Percentiles rank a stretch among this genome's conserved stretches.
Evolutionary conservation across 1,284 basidiomycete species (phyloP).

Genomic region (Agaricales sp.): DNA sequence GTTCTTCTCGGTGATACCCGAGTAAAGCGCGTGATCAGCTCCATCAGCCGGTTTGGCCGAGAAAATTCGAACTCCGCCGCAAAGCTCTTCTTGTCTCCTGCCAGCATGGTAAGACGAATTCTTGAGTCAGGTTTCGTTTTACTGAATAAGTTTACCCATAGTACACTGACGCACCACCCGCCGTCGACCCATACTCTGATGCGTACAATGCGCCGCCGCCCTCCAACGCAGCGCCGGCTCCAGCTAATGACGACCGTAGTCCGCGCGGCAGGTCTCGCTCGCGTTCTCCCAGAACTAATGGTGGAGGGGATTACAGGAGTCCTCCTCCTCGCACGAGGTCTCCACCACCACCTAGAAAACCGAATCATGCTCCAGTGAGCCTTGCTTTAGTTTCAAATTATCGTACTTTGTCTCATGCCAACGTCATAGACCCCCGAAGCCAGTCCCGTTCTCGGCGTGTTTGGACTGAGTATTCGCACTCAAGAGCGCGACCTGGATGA

Average conservation of each 20-base stretch:
- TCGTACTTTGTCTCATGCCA: slow-evolving; percentile 25
- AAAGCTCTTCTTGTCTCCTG: slow-evolving; percentile 6
- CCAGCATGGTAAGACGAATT: slow-evolving; percentile 5
- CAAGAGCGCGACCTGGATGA: slow-evolving; percentile 90
- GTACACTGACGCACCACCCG: slow-evolving; percentile 50
- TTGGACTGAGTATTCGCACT: slow-evolving; percentile 92
- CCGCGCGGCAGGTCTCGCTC: slow-evolving; percentile 53
- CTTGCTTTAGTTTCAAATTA: slow-evolving; percentile 7
- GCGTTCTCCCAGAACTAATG: slow-evolving; percentile 44
- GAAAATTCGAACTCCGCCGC: not conserved
- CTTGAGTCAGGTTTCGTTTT: slow-evolving; percentile 5
- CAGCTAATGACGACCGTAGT: slow-evolving; percentile 38
- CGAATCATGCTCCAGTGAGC: slow-evolving; percentile 55
- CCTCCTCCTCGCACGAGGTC: slow-evolving; percentile 40
- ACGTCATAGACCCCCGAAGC: slow-evolving; percentile 70
- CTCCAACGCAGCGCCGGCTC: slow-evolving; percentile 22
- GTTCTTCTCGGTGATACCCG: not conserved
- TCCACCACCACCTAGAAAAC: slow-evolving; percentile 38
- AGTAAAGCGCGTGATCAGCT: not conserved
- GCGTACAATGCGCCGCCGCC: slow-evolving; percentile 61
- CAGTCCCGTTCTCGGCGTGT: slow-evolving; percentile 88
- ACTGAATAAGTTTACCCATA: slow-evolving; percentile 20
- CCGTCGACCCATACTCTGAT: slow-evolving; percentile 72
- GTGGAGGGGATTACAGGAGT: slow-evolving; percentile 36
- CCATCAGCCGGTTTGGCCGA: no score